Conservation (phyloP, 2,329 filamentous ascomycete genomes). For the Dactylellina parvicollis region DNA sequence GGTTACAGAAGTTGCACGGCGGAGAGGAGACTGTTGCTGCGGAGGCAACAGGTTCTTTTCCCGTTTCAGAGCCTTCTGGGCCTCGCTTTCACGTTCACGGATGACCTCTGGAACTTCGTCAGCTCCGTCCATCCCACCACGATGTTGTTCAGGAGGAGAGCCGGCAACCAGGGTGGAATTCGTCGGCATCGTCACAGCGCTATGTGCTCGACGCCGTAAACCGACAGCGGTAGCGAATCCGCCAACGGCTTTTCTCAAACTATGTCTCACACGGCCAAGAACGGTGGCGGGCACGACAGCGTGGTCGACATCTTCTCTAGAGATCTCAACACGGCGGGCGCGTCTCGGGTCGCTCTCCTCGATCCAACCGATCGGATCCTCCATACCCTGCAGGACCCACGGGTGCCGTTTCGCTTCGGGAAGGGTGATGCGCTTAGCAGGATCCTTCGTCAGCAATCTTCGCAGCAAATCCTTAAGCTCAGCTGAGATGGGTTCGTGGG, state of each 20-base stretch:
- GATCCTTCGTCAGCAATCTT: constrained; percentile 87
- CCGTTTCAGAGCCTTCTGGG: constrained; percentile 46
- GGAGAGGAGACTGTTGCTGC: constrained; percentile 36
- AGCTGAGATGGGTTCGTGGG: constrained; percentile 85
- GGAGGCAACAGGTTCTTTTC: constrained; percentile 42
- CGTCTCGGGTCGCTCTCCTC: constrained; percentile 89
- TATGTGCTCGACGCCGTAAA: constrained; percentile 56
- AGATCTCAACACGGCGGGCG: constrained; percentile 86
- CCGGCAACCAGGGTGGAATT: constrained; percentile 8
- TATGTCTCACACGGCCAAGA: constrained; percentile 83
- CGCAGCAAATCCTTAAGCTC: constrained; percentile 80
- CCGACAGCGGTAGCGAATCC: constrained; percentile 67
- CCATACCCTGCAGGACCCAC: constrained; percentile 84
- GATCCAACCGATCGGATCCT: constrained; percentile 82
- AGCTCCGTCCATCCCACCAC: constrained; percentile 37
- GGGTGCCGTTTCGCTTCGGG: constrained; percentile 92
- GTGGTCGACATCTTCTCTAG: constrained; percentile 85
- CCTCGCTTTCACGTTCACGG: constrained; percentile 51
- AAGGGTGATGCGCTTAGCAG: constrained; percentile 84
- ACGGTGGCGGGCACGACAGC: constrained; percentile 91
- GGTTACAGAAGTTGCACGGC: constrained; percentile 42
- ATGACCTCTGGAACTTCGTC: constrained; percentile 48
- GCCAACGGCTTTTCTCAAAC: constrained; percentile 73
- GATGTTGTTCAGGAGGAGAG: constrained; percentile 31
- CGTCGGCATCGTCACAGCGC: constrained; percentile 56